Evolutionary conservation across 306 rosid species (phyloP).

Genomic region (Prunus padus): DNA sequence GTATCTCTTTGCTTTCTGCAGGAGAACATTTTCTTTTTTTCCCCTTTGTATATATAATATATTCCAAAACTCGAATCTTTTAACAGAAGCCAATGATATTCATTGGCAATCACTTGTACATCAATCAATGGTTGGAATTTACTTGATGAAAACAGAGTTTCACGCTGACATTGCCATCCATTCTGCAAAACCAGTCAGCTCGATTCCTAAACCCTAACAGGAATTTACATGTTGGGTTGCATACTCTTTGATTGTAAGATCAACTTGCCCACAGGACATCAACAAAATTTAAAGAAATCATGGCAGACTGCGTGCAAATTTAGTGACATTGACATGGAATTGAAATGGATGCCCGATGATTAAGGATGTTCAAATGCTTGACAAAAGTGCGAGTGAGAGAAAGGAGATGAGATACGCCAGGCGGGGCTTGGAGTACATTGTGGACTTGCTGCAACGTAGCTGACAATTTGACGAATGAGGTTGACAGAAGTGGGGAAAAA

Average conservation of each 20-base stretch:
- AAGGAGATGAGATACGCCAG: background rate
- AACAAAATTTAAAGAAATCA: too few species aligned
- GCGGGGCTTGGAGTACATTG: background rate
- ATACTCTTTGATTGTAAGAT: too few species aligned
- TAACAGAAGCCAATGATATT: background rate
- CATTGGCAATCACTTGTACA: background rate
- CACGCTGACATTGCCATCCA: too few species aligned
- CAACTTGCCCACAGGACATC: too few species aligned
- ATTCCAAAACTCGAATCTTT: background rate
- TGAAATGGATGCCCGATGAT: background rate
- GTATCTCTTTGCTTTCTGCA: background rate
- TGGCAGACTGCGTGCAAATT: too few species aligned
- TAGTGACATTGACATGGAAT: too few species aligned
- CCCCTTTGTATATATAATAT: conserved; percentile 9
- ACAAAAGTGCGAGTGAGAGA: background rate
- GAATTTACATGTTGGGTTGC: too few species aligned
- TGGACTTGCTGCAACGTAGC: background rate
- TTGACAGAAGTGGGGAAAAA: background rate
- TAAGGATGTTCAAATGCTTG: too few species aligned
- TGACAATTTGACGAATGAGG: background rate
- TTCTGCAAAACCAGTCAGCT: too few species aligned
- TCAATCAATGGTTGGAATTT: background rate
- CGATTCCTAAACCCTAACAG: too few species aligned
- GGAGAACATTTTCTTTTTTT: background rate
- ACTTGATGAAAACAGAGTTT: too few species aligned